These are phyloP conservation scores for Biscogniauxia mediterranea DNA, from an alignment of 2,329 filamentous ascomycete genomes.

Conservation along the genomic window DNA sequence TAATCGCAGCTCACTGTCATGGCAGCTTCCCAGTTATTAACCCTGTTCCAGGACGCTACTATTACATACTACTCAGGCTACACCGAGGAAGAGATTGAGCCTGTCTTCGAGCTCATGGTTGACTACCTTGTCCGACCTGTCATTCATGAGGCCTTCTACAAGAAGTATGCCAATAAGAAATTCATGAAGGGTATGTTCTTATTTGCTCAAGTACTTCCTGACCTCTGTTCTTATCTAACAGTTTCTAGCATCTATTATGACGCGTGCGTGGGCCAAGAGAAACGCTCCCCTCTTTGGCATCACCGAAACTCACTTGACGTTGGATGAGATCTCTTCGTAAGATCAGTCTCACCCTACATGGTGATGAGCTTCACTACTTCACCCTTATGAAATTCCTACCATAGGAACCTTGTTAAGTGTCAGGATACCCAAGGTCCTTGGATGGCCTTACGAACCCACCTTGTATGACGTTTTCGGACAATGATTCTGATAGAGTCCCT, in stretches of 20 bases:
- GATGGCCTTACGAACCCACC: constrained; percentile 28
- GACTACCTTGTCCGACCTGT: constrained; percentile 92
- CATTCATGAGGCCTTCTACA: constrained; percentile 95
- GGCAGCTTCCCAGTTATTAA: constrained; percentile 28
- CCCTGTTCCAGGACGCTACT: constrained; percentile 65
- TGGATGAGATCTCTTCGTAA: constrained; percentile 46
- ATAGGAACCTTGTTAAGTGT: constrained; percentile 21
- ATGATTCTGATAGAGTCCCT: constrained; percentile 15
- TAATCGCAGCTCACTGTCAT: constrained; percentile 17
- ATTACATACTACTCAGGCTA: constrained; percentile 91
- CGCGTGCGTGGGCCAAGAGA: constrained; percentile 91
- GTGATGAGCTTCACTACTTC: constrained; percentile 5
- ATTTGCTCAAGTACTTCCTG: constrained; percentile 28
- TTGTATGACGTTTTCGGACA: constrained; percentile 27
- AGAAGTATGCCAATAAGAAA: constrained; percentile 99
- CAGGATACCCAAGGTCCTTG: constrained; percentile 32
- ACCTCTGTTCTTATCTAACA: constrained; percentile 15
- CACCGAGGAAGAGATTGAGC: constrained; percentile 86
- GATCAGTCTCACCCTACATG: constrained; percentile 5
- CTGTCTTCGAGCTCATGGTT: constrained; percentile 90
- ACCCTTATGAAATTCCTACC: constrained; percentile 25
- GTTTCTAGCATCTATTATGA: constrained; percentile 76
- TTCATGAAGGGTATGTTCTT: constrained; percentile 86
- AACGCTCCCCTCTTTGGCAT: constrained; percentile 60
- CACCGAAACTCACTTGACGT: constrained; percentile 45